Evolutionary conservation across 345 rosid genomes (phyloP).

Genomic region (Heritiera littoralis): DNA sequence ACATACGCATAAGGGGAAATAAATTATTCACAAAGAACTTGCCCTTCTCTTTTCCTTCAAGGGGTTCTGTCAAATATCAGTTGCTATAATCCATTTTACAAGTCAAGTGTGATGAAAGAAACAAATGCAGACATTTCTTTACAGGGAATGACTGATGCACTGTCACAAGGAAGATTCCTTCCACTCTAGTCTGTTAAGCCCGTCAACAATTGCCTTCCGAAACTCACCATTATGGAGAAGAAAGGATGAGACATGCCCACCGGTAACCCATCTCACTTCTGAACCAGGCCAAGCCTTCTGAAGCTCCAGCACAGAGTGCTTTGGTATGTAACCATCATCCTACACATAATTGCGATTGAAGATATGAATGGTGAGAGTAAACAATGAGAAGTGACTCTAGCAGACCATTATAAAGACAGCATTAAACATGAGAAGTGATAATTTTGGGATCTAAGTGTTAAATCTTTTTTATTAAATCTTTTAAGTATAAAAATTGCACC

Average conservation of each 20-base stretch:
- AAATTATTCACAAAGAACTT: slow-evolving; percentile 24
- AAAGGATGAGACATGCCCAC: slow-evolving; percentile 94
- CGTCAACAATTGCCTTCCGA: slow-evolving; percentile 83
- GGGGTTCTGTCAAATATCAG: slow-evolving; percentile 26
- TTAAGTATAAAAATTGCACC: not conserved
- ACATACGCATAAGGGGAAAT: not conserved
- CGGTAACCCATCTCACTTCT: slow-evolving; percentile 98
- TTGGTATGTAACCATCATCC: slow-evolving; percentile 99
- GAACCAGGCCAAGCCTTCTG: slow-evolving; percentile 99
- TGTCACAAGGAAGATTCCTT: slow-evolving; percentile 64
- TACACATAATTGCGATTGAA: slow-evolving; percentile 23
- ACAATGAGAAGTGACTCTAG: not conserved
- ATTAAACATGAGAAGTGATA: not conserved
- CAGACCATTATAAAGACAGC: not conserved
- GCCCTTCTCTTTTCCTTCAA: not conserved
- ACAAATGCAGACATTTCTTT: not conserved
- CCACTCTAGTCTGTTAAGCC: slow-evolving; percentile 77
- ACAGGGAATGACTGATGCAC: not conserved
- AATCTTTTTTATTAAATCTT: not conserved
- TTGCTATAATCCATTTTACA: slow-evolving; percentile 24
- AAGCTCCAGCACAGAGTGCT: slow-evolving; percentile 90
- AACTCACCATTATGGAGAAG: slow-evolving; percentile 78
- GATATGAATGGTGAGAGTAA: not conserved
- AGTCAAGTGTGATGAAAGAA: not conserved
- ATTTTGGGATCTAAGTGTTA: not conserved